Evolutionary conservation across 148 eudicot species (phyloP), one percentile per base, ranked within the genome.

Genomic region (Amaranthus cruentus): DNA sequence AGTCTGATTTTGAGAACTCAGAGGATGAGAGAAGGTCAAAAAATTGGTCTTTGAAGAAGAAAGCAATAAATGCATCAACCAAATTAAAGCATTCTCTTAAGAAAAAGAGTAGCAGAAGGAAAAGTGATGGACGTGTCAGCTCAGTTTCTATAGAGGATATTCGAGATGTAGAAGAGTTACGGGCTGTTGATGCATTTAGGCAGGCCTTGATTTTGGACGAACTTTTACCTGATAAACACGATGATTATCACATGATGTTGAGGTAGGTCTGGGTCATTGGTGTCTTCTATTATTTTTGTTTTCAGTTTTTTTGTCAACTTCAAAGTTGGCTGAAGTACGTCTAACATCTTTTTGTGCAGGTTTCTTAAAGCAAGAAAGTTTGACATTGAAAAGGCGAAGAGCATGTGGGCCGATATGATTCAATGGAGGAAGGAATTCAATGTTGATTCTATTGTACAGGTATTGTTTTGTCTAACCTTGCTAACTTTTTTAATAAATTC

Each of bases 21-120:
- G 98, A 93, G 86, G 98, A 93, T 80, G 98, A 93, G 76, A 90
- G 96, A 69, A 90, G 88, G 86, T 88, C 98, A 9, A 88, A 85
- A 73, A 90, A 89, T 79, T 87, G 98, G 81, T 79, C 92, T 15
- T 69, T 93, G 78, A 93, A 93, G 79, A 93, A 89, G 89, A 93
- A 90, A 78, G 98, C 98, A 76, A 56, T 93, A 21, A 93, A 91
- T 84, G 98, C 98, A 70, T 93, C 98, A 9, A 83, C 91, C 13
- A 93, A 90, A 72, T 83, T 93, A 76, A 93, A 84, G 79, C 92
- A 89, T 79, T 93, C 98, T 42, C 91, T 93, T 12, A 93, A 85
- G 85, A 93, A 86, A 82, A 93, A 87, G 86, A 81, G 96, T 77
- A 84, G 82, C 75, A 88, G 98, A 83, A 87, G 96, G 73, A 92